Base-by-base conservation (phyloP, 2,329 filamentous ascomycete genomes). In the Alternaria infectoria region DNA sequence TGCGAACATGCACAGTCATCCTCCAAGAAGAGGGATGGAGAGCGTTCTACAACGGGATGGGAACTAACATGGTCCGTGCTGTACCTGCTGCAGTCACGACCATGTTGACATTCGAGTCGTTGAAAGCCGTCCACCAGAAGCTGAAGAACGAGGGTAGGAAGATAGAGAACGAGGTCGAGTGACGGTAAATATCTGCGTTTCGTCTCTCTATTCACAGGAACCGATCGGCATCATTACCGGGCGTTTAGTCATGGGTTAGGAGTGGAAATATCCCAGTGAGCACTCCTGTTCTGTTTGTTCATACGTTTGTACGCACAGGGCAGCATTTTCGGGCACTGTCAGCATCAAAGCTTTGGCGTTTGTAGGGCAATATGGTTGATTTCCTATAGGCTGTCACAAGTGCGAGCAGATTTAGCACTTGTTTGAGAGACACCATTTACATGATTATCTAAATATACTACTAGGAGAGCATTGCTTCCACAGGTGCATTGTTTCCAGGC, bases 31-130 rank as follows among this genome's bases (percentile, higher is more conserved):
- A 99, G 80, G 96, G 96, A 7, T 97, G 95, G 94, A 87, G 91
- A 66, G 95, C 95, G 4, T 98, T 99, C 74, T 99, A 99, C 79
- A 95, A 94, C 23, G 96, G 96, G 36, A 93, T 99, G 85, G 96
- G 96, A 40, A 97, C 95, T 52, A 99, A 99, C 81, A 92, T 99
- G 89, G 93, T 98, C 85, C 88, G 96, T 60, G 96, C 96, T 8
- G 91, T 99, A 12, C 96, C 96, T 30, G 93, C 96, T 21, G 95
- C 96, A 19, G 97, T 97, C 74, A 97, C 97, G 25, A 99, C 96
- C 4, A 96, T 99, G 91, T 86, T 98, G 77, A 98, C 95, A 12
- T 99, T 97, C 77, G 96, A 99, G 82, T 96, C 91, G 69, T 78
- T 91, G 69, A 86, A 86, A 63, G 77, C 82, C 15, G 83, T 89